Conservation (phyloP, 2,329 filamentous ascomycete species). For the Neurospora sp. region DNA sequence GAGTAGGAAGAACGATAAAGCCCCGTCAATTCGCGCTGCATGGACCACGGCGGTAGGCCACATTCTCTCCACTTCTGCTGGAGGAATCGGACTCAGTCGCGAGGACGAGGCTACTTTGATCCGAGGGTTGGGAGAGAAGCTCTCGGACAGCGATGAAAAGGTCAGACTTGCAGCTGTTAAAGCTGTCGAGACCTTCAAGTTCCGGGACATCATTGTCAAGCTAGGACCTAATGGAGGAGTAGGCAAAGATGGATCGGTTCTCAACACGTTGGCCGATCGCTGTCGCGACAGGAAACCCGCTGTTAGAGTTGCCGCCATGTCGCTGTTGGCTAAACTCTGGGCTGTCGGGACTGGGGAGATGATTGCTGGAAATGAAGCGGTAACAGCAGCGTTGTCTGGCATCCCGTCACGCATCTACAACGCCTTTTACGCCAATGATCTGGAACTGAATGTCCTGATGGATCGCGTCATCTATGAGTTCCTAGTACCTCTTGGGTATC, state of each 20-base stretch:
- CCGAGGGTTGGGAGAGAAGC: slow-evolving; percentile 63
- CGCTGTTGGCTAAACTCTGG: slow-evolving; percentile 77
- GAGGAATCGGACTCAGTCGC: slow-evolving; percentile 75
- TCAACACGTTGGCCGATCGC: slow-evolving; percentile 75
- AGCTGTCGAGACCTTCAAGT: slow-evolving; percentile 69
- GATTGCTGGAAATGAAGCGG: slow-evolving; percentile 66
- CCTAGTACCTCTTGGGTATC: slow-evolving; percentile 81
- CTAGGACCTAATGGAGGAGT: slow-evolving; percentile 68
- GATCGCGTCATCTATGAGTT: slow-evolving; percentile 80
- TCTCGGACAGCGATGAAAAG: slow-evolving; percentile 82
- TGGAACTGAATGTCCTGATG: slow-evolving; percentile 72
- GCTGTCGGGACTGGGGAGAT: slow-evolving; percentile 87
- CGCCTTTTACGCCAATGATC: slow-evolving; percentile 81
- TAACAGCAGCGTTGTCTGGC: slow-evolving; percentile 63
- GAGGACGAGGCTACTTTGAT: slow-evolving; percentile 73
- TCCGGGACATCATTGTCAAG: slow-evolving; percentile 72
- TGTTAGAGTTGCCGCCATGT: slow-evolving; percentile 81
- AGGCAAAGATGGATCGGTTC: slow-evolving; percentile 63
- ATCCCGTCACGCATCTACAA: slow-evolving; percentile 82
- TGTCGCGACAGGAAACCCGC: slow-evolving; percentile 75
- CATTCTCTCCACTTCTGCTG: slow-evolving; percentile 84
- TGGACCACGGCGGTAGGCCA: slow-evolving; percentile 80
- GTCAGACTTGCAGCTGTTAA: slow-evolving; percentile 85
- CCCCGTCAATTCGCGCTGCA: slow-evolving; percentile 66
- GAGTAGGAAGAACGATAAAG: slow-evolving; percentile 78